Evolutionary conservation across 1,139 yeast genomes (phyloP), one percentile per base, ranked within the genome.

Genomic region (Yamadazyma sp.): DNA sequence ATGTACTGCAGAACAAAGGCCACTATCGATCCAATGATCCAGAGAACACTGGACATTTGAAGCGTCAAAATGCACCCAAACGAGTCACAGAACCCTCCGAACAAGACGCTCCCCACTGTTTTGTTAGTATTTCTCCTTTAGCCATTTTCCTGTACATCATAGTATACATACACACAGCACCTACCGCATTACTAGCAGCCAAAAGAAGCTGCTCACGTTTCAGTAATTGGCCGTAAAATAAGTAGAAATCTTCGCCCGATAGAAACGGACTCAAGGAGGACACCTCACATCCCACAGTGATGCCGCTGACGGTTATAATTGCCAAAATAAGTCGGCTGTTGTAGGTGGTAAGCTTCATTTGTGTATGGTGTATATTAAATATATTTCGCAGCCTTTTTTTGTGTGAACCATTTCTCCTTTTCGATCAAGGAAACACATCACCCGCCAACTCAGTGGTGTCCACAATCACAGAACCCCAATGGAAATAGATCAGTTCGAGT

Each of bases 271-370:
- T 46, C 30, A 61, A 47, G 1, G 69, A 56, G 5, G 62, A 48
- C 16, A 58, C 44, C 41, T 67, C 73, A 44, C 62, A 50, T 1
- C 69, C 69, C n/a, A 64, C 43, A 24, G 63, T 47, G 24, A 64
- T 41, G n/a, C 71, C 66, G 1, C 62, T 54, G 3, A 62, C 40
- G 14, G 63, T 60, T n/a, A 47, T 29, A 11, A 57, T 48, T 10
- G 53, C 45, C 24, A 53, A 40, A 7, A 58, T 51, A 9, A 45
- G 44, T 17, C 46, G 46, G 20, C 46, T 40, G 31, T 52, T 52
- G 39, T 51, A 56, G 2, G 54, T 49, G 38, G 45, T 50, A 5
- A 47, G 17, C 36, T 45, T 43, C 47, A 47, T 49, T 5, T 17
- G 20, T 17, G n/a, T 28, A 16, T 28, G n/a, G 31, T 28, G n/a